phyloP scores from a whole-genome alignment of 805 yeast species.

The Wickerhamomyces pijperi region DNA sequence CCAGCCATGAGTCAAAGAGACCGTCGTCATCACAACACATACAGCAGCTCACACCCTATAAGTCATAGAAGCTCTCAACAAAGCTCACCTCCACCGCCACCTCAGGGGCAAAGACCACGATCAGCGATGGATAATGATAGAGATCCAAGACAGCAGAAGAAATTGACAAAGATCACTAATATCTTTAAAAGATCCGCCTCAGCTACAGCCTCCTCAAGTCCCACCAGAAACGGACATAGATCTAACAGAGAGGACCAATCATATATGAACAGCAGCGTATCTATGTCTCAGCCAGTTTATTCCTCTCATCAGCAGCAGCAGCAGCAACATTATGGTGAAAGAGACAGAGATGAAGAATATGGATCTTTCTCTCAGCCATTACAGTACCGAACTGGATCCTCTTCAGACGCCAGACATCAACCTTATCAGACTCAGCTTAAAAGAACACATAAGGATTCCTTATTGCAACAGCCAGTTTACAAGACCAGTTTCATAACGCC shows the following conservation, averaged over 20 bases:
- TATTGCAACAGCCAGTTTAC: not conserved
- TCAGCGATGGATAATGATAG: not conserved
- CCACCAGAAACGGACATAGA: not conserved
- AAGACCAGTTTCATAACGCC: not conserved
- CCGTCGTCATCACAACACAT: not conserved
- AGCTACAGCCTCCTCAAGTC: not conserved
- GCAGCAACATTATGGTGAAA: no score
- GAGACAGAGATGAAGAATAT: no score
- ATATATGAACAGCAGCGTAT: no score
- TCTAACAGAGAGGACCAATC: not conserved
- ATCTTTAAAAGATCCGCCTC: not conserved
- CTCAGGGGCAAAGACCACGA: not conserved
- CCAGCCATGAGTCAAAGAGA: not conserved
- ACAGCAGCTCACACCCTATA: no score
- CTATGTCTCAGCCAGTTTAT: no score
- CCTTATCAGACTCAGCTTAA: no score
- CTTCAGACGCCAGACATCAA: no score
- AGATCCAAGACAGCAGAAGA: not conserved
- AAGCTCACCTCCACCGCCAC: not conserved
- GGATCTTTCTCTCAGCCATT: no score
- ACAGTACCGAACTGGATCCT: no score
- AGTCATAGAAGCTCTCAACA: not conserved
- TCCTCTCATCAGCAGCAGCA: no score
- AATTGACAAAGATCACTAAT: not conserved
- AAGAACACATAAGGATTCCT: no score